Conservation (phyloP, 2,329 filamentous ascomycete genomes). For the Mycogone perniciosa region DNA sequence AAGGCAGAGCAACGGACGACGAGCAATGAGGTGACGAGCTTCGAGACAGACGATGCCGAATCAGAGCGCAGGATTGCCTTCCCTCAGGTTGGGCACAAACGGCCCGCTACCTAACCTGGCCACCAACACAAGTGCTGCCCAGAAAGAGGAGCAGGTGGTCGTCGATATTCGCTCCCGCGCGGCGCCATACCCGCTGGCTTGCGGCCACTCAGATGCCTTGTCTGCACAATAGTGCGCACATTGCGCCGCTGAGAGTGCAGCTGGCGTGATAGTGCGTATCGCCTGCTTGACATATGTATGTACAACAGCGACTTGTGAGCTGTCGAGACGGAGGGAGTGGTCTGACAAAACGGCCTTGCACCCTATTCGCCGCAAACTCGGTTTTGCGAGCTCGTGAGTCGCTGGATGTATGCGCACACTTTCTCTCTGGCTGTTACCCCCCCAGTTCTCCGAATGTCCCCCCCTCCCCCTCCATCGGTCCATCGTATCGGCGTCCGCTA, state of each 20-base stretch:
- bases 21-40: conserved; percentile 7
- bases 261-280: conserved; percentile 3
- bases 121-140: conserved; percentile 9
- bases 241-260: background rate
- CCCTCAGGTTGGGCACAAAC: conserved; percentile 16
- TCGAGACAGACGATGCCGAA: conserved; percentile 6
- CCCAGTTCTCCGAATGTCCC: conserved; percentile 1
- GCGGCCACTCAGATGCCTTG: conserved; percentile 10
- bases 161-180: conserved; percentile 9
- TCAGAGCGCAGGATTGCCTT: conserved; percentile 4
- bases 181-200: conserved; percentile 12
- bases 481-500: conserved; percentile 12
- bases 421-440: conserved; percentile 4
- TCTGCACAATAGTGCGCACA: conserved; percentile 7
- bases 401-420: conserved; percentile 1
- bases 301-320: conserved; percentile 5
- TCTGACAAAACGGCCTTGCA: conserved; percentile 7
- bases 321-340: conserved; percentile 2
- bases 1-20: conserved; percentile 3
- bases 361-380: conserved; percentile 1
- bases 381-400: background rate
- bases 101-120: conserved; percentile 12
- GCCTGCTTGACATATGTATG: conserved; percentile 7
- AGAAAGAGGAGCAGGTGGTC: conserved; percentile 1
- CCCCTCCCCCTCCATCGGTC: conserved; percentile 8